Evolutionary conservation across 768 basidiomycete species (phyloP).

Genomic region (Gymnopilus dilepis): DNA sequence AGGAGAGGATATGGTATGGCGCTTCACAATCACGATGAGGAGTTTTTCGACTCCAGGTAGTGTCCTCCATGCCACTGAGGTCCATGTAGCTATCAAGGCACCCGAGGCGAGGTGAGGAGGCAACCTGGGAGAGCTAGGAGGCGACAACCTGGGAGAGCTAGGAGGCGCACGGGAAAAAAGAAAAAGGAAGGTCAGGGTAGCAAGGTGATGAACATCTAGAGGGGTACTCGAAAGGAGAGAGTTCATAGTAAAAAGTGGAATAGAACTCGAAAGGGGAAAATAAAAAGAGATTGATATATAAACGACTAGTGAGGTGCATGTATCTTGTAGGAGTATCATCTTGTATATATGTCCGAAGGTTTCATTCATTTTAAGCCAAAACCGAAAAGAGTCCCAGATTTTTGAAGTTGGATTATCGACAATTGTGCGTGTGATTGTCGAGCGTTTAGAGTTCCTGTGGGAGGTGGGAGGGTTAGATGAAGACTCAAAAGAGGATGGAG

Average conservation of each 20-base stretch:
- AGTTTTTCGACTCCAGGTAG: too few relatives aligned
- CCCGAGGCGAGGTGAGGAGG: too few relatives aligned
- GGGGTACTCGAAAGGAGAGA: background rate
- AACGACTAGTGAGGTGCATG: constrained; percentile 9
- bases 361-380: constrained; percentile 2
- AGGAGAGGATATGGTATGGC: too few relatives aligned
- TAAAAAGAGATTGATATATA: constrained; percentile 6
- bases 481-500: background rate
- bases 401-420: background rate
- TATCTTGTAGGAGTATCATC: too few relatives aligned
- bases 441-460: constrained; percentile 22
- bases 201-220: too few relatives aligned
- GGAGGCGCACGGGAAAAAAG: background rate
- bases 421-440: too few relatives aligned
- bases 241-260: background rate
- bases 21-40: too few relatives aligned
- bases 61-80: too few relatives aligned
- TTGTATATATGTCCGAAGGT: constrained; percentile 11
- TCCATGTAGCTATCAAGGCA: too few relatives aligned
- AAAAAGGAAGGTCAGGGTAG: background rate
- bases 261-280: background rate
- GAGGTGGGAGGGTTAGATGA: background rate
- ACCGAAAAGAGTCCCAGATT: background rate
- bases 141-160: too few relatives aligned
- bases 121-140: too few relatives aligned